Base-by-base conservation (phyloP, 2,329 filamentous ascomycete genomes). In the Fusarium aywerte region DNA sequence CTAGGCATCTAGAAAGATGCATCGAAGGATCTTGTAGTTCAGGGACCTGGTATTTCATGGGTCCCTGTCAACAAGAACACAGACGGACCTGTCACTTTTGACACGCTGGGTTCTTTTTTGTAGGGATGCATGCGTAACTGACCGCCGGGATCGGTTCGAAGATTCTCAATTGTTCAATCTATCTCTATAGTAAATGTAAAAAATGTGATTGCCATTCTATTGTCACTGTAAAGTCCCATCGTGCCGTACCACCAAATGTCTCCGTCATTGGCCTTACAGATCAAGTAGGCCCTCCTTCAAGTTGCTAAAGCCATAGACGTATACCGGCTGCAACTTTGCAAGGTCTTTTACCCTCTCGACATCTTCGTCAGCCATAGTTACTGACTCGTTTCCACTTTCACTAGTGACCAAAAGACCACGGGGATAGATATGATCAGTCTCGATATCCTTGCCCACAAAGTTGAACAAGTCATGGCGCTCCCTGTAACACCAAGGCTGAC, bases 401-500 rank as follows among this genome's bases (percentile, higher is more conserved):
- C n/a, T 44, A 27, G 29, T 35, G 38, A 52, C 13, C 29, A 43
- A 20, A n/a, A 52, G 29, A 52, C 49, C 49, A n/a, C 29, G 49
- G 7, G 49, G 49, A n/a, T 52, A 52, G 21, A 52, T 42, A n/a
- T 52, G 49, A 20, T 52, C 49, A 43, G 7, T 33, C n/a, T 2
- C n/a, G 3, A 52, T 35, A 21, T 52, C 38, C 38, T 52, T 52
- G 21, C 21, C 29, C 4, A 27, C 38, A 35, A 52, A 52, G 16
- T 35, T 52, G n/a, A 52, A 52, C 12, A 52, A 29, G 38, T 35
- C 38, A 27, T 44, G 21, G 4, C 49, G 29, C 38, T 52, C 49
- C 29, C 49, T 52, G 21, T 52, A 52, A 27, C 49, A 52, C 49
- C 49, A 52, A 52, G 49, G 49, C 38, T 52, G 38, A 29, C 29